phyloP scores from a whole-genome alignment of 116 monocot genomes.

The Trichopus zeylanicus region DNA sequence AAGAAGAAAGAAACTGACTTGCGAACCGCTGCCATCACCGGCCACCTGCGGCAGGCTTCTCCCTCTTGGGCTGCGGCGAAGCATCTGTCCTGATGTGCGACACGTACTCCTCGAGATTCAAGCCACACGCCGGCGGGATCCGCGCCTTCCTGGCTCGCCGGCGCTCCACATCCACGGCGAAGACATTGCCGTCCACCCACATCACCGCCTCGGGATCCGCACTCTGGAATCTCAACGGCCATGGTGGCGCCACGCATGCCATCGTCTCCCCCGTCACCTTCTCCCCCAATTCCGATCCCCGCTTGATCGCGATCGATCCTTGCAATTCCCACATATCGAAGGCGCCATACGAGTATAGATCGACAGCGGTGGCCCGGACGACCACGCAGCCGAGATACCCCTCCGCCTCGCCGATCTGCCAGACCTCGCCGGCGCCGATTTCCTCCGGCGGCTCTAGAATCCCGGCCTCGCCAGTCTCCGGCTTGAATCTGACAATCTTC shows the following conservation, averaged over 20 bases:
- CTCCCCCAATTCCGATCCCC: too few relatives aligned
- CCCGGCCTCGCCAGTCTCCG: conserved; percentile 1
- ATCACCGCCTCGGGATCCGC: conserved; percentile 16
- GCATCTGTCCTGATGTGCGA: conserved; percentile 6
- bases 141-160: conserved; percentile 4
- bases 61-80: background rate
- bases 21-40: too few relatives aligned
- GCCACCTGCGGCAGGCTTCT: too few relatives aligned
- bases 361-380: background rate
- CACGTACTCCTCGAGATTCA: conserved; percentile 4
- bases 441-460: background rate
- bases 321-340: background rate
- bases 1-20: too few relatives aligned
- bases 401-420: too few relatives aligned
- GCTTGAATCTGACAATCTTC: conserved; percentile 4
- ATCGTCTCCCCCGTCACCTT: conserved; percentile 7
- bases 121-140: background rate
- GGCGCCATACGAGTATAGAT: background rate
- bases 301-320: too few relatives aligned
- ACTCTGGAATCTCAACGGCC: conserved; percentile 21
- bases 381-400: background rate
- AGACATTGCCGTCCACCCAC: conserved; percentile 9
- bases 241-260: conserved; percentile 7
- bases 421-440: background rate
- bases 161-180: conserved; percentile 10